Evolutionary conservation across 805 yeast species (phyloP).

Genomic region (Yamadazyma endophytica): DNA sequence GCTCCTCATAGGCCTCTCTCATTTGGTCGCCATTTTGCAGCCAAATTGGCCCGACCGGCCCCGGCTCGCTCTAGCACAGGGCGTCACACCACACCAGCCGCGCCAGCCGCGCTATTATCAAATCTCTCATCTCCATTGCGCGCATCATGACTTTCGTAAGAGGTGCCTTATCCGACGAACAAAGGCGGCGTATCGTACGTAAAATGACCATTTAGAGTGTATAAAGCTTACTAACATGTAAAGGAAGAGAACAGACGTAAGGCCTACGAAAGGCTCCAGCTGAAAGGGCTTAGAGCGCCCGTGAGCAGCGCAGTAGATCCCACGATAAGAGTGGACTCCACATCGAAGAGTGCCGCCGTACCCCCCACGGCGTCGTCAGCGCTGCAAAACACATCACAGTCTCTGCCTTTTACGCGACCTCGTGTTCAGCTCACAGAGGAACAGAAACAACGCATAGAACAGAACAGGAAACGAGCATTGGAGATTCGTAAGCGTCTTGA

Average conservation of each 20-base stretch:
- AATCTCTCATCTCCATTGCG: background rate
- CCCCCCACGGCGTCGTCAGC: constrained; percentile 4
- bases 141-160: constrained; percentile 17
- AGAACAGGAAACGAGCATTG: constrained; percentile 51
- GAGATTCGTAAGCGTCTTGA: constrained; percentile 35
- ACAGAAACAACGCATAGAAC: constrained; percentile 46
- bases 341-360: constrained; percentile 1
- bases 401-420: constrained; percentile 14
- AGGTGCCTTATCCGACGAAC: constrained; percentile 30
- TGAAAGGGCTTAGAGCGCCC: constrained; percentile 24
- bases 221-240: constrained; percentile 7
- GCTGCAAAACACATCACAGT: constrained; percentile 4
- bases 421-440: constrained; percentile 40
- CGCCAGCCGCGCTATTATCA: no score
- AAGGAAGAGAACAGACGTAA: constrained; percentile 62
- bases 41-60: no score
- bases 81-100: no score
- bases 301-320: constrained; percentile 2
- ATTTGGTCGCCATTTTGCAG: no score
- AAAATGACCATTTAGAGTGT: background rate
- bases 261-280: constrained; percentile 56
- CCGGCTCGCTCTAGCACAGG: no score
- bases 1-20: no score
- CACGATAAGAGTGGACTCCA: constrained; percentile 1
- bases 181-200: constrained; percentile 34